These are phyloP conservation scores for Sporothrix euskadiensis DNA, from an alignment of 2,329 filamentous ascomycete species.

Conservation along the genomic window DNA sequence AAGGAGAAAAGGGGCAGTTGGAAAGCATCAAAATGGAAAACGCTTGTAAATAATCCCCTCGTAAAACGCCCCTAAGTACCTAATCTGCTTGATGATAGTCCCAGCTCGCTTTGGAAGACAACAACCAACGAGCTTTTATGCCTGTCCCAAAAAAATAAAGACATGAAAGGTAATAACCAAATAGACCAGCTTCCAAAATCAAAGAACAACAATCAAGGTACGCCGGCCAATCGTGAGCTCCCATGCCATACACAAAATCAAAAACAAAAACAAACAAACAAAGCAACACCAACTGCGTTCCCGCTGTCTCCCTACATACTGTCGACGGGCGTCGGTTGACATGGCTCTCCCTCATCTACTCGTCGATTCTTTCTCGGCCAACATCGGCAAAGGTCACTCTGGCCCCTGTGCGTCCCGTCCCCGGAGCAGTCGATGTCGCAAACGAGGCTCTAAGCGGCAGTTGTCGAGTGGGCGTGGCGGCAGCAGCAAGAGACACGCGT, in stretches of 20 bases:
- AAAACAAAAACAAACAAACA: not conserved
- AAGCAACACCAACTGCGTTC: not conserved
- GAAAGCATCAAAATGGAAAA: not conserved
- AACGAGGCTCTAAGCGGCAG: slow-evolving; percentile 1
- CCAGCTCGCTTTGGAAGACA: not conserved
- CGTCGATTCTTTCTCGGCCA: not conserved
- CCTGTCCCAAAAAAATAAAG: not conserved
- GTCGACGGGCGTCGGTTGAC: not conserved
- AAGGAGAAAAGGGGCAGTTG: not conserved
- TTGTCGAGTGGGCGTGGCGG: slow-evolving; percentile 21
- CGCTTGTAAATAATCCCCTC: not conserved
- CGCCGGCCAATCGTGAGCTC: not conserved
- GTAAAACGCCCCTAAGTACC: not conserved
- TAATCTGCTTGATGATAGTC: not conserved
- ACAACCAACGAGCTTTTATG: not conserved
- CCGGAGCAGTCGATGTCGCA: not conserved
- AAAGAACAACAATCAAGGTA: not conserved
- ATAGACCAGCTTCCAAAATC: not conserved
- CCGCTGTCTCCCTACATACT: not conserved
- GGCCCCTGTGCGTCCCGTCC: slow-evolving; percentile 6
- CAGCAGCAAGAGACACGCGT: not conserved
- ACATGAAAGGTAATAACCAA: not conserved
- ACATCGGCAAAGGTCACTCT: slow-evolving; percentile 32
- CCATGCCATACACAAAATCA: not conserved
- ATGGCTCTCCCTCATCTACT: not conserved